Conservation (phyloP, 441 rosid genomes). For the Hura crepitans region DNA sequence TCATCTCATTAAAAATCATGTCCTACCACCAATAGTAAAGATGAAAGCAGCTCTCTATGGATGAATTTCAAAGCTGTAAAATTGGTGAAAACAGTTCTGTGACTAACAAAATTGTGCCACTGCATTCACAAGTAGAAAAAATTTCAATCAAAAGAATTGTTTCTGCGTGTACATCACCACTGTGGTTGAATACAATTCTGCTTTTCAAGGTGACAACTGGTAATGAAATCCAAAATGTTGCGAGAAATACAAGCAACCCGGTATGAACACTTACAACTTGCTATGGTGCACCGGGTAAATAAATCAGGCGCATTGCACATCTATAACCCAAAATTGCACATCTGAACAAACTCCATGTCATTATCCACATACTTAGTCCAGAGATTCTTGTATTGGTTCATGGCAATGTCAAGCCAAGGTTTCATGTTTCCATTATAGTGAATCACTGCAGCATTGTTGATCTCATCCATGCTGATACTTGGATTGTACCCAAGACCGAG, state of each 20-base stretch:
- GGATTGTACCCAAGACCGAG: conserved; percentile 90
- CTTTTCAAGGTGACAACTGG: conserved; percentile 21
- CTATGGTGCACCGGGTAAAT: conserved; percentile 16
- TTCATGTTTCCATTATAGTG: conserved; percentile 93
- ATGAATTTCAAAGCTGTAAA: background rate
- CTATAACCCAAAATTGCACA: conserved; percentile 89
- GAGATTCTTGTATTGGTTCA: conserved; percentile 75
- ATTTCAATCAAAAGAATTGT: conserved; percentile 19
- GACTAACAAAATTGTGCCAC: conserved; percentile 1
- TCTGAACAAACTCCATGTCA: conserved; percentile 89
- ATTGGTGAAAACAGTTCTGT: background rate
- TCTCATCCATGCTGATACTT: conserved; percentile 78
- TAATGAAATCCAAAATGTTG: conserved; percentile 22
- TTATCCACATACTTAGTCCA: conserved; percentile 87
- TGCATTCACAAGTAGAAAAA: conserved; percentile 2
- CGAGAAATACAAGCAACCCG: conserved; percentile 18
- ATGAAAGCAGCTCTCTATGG: background rate
- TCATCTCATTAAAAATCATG: no score
- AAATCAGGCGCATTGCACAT: conserved; percentile 16
- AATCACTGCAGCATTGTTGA: conserved; percentile 74
- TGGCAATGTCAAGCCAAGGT: conserved; percentile 91
- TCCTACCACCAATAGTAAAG: no score
- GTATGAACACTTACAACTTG: conserved; percentile 30
- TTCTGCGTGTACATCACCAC: conserved; percentile 25
- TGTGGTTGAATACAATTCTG: conserved; percentile 28